phyloP scores from a whole-genome alignment of 129 eudicot species.

The Glebionis coronaria region DNA sequence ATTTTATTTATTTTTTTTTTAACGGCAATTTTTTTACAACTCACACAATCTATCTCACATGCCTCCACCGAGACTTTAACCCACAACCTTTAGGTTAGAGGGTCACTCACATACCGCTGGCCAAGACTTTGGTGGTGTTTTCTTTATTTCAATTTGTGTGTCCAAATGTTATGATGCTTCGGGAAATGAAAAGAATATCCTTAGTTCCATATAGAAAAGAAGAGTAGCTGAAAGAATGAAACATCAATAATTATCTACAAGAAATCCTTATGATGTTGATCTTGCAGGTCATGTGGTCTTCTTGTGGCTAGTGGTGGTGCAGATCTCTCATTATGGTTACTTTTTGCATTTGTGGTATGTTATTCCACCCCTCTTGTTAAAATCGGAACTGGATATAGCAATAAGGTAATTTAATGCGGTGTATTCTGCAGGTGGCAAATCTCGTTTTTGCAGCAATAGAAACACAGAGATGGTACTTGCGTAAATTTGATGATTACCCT shows the following conservation, averaged over 20 bases:
- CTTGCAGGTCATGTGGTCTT: conserved; percentile 80
- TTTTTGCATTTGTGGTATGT: conserved; percentile 76
- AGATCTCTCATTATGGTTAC: conserved; percentile 78
- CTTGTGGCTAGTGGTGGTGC: conserved; percentile 83
- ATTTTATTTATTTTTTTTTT: no score
- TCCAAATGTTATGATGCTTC: background rate
- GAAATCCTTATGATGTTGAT: conserved; percentile 5
- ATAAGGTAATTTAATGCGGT: background rate
- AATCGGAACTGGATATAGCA: background rate
- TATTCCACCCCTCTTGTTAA: background rate
- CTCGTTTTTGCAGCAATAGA: conserved; percentile 76
- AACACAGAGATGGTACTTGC: conserved; percentile 81
- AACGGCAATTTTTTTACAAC: no score
- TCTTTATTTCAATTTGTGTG: background rate
- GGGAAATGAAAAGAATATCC: background rate
- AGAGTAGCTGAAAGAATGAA: background rate
- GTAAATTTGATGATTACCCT: conserved; percentile 84
- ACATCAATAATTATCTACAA: background rate
- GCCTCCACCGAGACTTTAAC: no score
- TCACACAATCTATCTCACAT: no score
- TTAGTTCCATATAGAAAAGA: background rate
- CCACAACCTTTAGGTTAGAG: no score
- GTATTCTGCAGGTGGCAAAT: conserved; percentile 64
- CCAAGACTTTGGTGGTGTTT: background rate
- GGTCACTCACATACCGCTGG: no score